Evolutionary conservation across 495 filamentous ascomycete genomes (phyloP).

Genomic region (Daldinia vernicosa): DNA sequence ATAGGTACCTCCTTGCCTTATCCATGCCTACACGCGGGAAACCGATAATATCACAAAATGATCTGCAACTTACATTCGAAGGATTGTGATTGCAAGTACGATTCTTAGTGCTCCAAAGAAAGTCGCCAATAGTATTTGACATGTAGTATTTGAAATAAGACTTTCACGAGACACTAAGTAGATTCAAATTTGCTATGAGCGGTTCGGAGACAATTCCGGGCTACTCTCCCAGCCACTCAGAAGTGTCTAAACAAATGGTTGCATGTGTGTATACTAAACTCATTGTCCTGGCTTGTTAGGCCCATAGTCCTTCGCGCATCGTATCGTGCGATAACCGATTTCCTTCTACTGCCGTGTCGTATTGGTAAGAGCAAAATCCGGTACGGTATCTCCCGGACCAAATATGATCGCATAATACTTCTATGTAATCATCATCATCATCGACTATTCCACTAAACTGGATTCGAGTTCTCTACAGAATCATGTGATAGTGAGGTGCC

Average conservation of each 20-base stretch:
- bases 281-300: neutral
- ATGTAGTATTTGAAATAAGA: neutral
- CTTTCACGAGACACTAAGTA: neutral
- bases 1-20: neutral
- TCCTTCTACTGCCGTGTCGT: neutral
- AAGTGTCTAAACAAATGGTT: neutral
- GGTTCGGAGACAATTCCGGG: neutral
- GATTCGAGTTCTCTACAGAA: too few relatives aligned
- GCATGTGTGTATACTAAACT: neutral
- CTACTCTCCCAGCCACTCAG: neutral
- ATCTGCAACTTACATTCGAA: slow-evolving; percentile 3
- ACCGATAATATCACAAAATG: neutral
- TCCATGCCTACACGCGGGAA: neutral
- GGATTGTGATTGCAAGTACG: neutral
- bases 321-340: neutral
- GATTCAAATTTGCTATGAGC: neutral
- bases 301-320: neutral
- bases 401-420: neutral
- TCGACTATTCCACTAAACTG: too few relatives aligned
- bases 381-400: neutral
- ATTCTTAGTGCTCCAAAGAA: neutral
- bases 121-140: neutral
- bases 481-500: too few relatives aligned
- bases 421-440: too few relatives aligned
- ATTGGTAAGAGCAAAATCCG: neutral